phyloP scores from a whole-genome alignment of 2,329 filamentous ascomycete genomes.

The Celoporthe dispersa region DNA sequence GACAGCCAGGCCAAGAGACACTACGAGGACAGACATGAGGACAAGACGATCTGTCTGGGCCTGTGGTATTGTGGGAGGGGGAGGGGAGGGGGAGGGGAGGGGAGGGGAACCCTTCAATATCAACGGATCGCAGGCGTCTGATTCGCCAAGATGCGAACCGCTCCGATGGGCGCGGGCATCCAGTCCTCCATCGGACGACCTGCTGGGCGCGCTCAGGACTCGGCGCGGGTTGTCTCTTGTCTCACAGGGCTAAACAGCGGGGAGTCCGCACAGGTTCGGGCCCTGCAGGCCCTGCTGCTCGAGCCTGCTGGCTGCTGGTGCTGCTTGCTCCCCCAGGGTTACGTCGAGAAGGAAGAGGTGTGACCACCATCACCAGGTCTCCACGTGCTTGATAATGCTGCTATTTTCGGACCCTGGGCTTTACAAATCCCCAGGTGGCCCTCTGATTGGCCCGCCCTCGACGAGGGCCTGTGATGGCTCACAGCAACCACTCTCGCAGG shows the following conservation, averaged over 20 bases:
- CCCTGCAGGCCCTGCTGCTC: background rate
- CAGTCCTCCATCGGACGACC: background rate
- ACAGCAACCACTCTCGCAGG: background rate
- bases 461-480: background rate
- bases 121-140: background rate
- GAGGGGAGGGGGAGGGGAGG: too few species aligned
- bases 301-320: background rate
- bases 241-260: constrained; percentile 17
- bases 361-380: constrained; percentile 19
- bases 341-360: background rate
- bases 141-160: constrained; percentile 8
- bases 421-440: constrained; percentile 23
- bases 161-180: background rate
- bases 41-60: background rate
- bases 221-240: background rate
- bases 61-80: constrained; percentile 8
- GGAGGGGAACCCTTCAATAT: background rate
- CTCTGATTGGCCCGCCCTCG: constrained; percentile 18
- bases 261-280: background rate
- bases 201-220: background rate
- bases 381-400: constrained; percentile 29
- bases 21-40: background rate
- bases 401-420: constrained; percentile 26
- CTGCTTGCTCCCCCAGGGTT: background rate
- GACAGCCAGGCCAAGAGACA: background rate